Conservation (phyloP, 805 yeast species). For the Candida succiphila region DNA sequence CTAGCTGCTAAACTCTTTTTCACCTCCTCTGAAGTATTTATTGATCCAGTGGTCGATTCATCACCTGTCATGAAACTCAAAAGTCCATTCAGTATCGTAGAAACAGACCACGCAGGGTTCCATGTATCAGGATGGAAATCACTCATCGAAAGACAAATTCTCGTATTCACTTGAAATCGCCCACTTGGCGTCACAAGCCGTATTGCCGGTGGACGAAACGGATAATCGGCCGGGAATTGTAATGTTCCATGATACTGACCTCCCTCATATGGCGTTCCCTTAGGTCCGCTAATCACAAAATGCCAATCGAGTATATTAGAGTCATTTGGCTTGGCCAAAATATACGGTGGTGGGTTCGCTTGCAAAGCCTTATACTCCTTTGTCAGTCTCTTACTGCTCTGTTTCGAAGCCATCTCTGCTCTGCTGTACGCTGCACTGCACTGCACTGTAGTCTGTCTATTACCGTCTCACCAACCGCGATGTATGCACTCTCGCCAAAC, state of each 20-base stretch:
- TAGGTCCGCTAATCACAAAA: slow-evolving; percentile 86
- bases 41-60: slow-evolving; percentile 79
- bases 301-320: slow-evolving; percentile 89
- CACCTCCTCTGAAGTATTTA: slow-evolving; percentile 49
- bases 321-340: slow-evolving; percentile 80
- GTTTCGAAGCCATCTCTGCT: slow-evolving; percentile 18
- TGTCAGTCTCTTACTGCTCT: slow-evolving; percentile 38
- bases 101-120: slow-evolving; percentile 96
- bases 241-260: slow-evolving; percentile 92
- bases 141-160: slow-evolving; percentile 85
- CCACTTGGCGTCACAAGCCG: slow-evolving; percentile 88
- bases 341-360: slow-evolving; percentile 77
- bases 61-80: slow-evolving; percentile 87
- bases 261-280: slow-evolving; percentile 73
- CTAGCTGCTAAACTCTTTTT: slow-evolving; percentile 48
- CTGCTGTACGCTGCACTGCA: neutral
- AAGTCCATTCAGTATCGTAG: slow-evolving; percentile 79
- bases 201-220: slow-evolving; percentile 87
- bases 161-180: slow-evolving; percentile 67
- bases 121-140: slow-evolving; percentile 92
- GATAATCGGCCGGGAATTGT: slow-evolving; percentile 75
- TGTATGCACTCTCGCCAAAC: neutral
- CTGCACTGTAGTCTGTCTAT: too few species aligned
- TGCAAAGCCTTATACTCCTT: slow-evolving; percentile 74
- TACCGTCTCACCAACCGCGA: too few species aligned